Evolutionary conservation across 1,139 yeast species (phyloP), one percentile per base, ranked within the genome.

Genomic region (Suhomyces maxii): DNA sequence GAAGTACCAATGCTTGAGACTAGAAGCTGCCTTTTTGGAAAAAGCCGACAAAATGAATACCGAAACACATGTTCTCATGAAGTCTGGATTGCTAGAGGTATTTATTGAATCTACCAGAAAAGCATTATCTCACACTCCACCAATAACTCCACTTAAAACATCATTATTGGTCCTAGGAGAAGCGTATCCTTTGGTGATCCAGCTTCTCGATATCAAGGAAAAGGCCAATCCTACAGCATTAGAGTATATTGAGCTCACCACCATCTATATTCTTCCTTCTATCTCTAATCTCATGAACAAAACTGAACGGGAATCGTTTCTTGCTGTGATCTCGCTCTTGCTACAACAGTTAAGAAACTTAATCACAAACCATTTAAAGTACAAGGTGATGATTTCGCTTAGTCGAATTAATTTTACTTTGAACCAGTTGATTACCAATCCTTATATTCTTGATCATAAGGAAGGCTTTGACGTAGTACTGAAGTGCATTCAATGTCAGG

Each of bases 101-200:
- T 76, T 78, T 42, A 58, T 70, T 48, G 77, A 71, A 9, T 68
- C 72, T 1, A 53, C 72, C 8, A 69, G 56, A 40, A 70, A 71
- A 1, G 66, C 77, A 40, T 55, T 80, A 23, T 56, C 75, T 4
- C 79, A 73, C 49, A 56, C 79, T 18, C 84, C 85, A 0, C 71
- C 73, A 9, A 53, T 68, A n/a, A 75, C 79, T 0, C 71, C 75
- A 1, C 56, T 58, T 0, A 53, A 51, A 0, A 56, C 59, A 2
- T 64, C 75, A 3, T 34, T 55, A 1, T 49, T 42, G 10, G 48
- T 71, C 7, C 49, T 70, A 28, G n/a, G 44, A 0, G 54, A 41
- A 2, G 72, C 72, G 2, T 71, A 67, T 46, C 60, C 60, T 2
- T 52, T 53, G 6, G 36, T 59, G 3, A 49, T 47, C 26, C 28